Percentiles rank a stretch among this genome's conserved stretches.
phyloP scores from a whole-genome alignment of 2,329 filamentous ascomycete species.

The Alternaria burnsii region DNA sequence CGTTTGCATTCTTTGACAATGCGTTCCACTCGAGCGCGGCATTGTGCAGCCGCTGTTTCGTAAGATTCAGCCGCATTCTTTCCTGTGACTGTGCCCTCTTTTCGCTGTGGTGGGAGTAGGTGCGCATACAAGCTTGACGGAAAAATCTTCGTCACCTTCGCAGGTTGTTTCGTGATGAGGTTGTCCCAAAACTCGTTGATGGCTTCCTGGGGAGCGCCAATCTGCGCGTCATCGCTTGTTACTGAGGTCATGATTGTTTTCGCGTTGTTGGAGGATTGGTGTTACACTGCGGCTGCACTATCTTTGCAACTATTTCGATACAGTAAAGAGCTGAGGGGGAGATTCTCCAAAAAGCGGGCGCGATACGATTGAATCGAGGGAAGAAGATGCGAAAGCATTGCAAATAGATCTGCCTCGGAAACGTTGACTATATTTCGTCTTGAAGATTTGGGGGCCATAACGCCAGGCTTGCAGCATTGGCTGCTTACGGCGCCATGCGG shows the following conservation, averaged over 20 bases:
- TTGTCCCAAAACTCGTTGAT: constrained; percentile 77
- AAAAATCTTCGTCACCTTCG: constrained; percentile 74
- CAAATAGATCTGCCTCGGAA: not conserved
- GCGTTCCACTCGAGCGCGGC: constrained; percentile 66
- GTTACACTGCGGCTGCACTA: not conserved
- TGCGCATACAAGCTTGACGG: constrained; percentile 71
- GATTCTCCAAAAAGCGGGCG: not conserved
- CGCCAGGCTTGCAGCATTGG: constrained; percentile 6
- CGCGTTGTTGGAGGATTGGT: not conserved
- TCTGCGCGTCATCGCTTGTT: constrained; percentile 24
- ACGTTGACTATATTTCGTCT: constrained; percentile 10
- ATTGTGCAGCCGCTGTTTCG: constrained; percentile 74
- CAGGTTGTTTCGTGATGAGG: constrained; percentile 72
- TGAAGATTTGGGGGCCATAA: constrained; percentile 20
- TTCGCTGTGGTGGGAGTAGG: constrained; percentile 46
- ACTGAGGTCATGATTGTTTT: constrained; percentile 30
- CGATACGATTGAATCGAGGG: not conserved
- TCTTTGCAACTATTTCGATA: not conserved
- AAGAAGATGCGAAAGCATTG: not conserved
- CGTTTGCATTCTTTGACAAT: constrained; percentile 71
- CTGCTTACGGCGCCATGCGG: constrained; percentile 20
- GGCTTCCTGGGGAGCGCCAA: constrained; percentile 64
- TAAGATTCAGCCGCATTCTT: constrained; percentile 73
- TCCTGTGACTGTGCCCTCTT: constrained; percentile 62
- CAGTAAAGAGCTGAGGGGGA: not conserved